These are phyloP conservation scores for Chalaropsis ovoidea DNA, from an alignment of 2,329 filamentous ascomycete species.

Conservation along the genomic window DNA sequence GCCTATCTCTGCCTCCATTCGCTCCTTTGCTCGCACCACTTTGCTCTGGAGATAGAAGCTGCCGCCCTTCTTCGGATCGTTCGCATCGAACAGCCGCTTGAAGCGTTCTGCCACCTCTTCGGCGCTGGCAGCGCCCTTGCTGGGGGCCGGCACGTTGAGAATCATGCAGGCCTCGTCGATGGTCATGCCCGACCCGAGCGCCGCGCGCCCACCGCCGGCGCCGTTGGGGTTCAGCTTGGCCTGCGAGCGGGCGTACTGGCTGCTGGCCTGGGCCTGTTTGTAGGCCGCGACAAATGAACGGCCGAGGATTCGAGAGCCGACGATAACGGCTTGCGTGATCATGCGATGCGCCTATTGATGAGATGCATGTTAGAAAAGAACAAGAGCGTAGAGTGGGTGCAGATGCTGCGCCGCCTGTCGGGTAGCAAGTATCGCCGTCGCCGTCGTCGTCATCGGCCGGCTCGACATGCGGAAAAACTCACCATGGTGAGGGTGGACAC, in stretches of 20 bases:
- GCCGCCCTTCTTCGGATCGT: constrained; percentile 89
- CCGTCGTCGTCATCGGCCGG: not conserved
- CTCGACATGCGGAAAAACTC: not conserved
- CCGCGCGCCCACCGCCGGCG: constrained; percentile 41
- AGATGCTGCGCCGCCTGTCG: not conserved
- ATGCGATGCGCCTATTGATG: constrained; percentile 34
- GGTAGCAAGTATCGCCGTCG: not conserved
- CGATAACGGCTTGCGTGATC: constrained; percentile 84
- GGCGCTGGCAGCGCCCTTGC: constrained; percentile 59
- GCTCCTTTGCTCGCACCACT: constrained; percentile 77
- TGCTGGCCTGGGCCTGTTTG: constrained; percentile 83
- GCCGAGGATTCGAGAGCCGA: constrained; percentile 82
- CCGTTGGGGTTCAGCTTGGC: constrained; percentile 46
- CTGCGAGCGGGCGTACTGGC: constrained; percentile 66
- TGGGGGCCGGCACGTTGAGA: constrained; percentile 82
- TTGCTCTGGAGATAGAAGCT: constrained; percentile 99
- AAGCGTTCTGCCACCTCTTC: constrained; percentile 76
- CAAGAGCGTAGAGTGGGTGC: not conserved
- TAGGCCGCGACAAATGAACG: constrained; percentile 91
- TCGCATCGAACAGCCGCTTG: constrained; percentile 88
- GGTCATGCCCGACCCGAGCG: constrained; percentile 60
- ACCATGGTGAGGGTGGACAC: constrained; percentile 17
- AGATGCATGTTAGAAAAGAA: not conserved
- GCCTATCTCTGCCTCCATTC: constrained; percentile 77
- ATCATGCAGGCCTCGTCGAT: constrained; percentile 97